Evolutionary conservation across 345 rosid genomes (phyloP).

Genomic region (Erodium maritimum): DNA sequence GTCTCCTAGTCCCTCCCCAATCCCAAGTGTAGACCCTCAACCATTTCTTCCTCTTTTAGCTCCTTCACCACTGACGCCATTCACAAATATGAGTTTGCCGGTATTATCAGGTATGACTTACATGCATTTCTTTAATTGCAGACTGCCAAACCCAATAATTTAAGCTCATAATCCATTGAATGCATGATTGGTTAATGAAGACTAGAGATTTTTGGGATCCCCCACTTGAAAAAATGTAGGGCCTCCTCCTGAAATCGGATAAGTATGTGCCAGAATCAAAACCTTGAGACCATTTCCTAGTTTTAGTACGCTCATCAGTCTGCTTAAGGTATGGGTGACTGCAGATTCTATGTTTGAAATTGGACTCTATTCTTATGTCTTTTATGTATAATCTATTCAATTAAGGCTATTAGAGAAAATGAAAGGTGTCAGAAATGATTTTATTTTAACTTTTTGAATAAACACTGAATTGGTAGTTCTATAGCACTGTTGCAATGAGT

Average conservation of each 20-base stretch:
- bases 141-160: not conserved
- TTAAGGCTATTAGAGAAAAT: too few relatives aligned
- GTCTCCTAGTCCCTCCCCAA: constrained; percentile 17
- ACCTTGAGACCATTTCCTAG: too few relatives aligned
- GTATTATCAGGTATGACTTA: constrained; percentile 32
- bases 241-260: not conserved
- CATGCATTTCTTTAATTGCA: constrained; percentile 3
- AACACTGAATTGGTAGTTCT: too few relatives aligned
- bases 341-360: too few relatives aligned
- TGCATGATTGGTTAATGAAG: too few relatives aligned
- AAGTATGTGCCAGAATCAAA: not conserved
- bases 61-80: constrained; percentile 43
- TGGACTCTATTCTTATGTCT: too few relatives aligned
- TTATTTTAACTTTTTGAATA: too few relatives aligned
- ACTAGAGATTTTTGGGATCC: not conserved
- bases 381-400: too few relatives aligned
- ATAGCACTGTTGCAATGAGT: too few relatives aligned
- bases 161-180: not conserved
- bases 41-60: constrained; percentile 53
- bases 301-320: too few relatives aligned
- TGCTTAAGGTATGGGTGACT: too few relatives aligned
- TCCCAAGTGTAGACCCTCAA: constrained; percentile 19
- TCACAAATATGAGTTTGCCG: constrained; percentile 29
- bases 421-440: too few relatives aligned
- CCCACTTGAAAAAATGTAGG: not conserved